phyloP scores from a whole-genome alignment of 1,284 basidiomycete species.

The Pseudozyma hubeiensis region DNA sequence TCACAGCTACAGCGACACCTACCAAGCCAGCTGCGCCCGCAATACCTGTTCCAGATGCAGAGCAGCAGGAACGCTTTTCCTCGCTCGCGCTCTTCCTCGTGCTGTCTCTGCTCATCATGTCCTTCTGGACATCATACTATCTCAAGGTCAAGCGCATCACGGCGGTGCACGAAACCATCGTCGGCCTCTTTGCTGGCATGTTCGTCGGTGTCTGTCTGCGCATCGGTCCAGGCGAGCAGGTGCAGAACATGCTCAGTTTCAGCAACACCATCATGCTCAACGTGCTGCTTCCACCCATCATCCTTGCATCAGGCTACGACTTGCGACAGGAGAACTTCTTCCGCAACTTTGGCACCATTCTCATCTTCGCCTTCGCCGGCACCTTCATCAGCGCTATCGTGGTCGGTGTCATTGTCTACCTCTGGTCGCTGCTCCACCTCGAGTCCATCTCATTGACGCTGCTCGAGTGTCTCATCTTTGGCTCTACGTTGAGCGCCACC shows the following conservation, averaged over 20 bases:
- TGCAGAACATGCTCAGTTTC: conserved; percentile 96
- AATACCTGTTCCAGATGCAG: conserved; percentile 52
- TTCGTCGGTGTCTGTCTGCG: conserved; percentile 91
- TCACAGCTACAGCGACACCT: conserved; percentile 8
- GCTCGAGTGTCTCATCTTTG: conserved; percentile 91
- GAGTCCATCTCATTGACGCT: conserved; percentile 62
- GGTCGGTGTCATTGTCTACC: conserved; percentile 92
- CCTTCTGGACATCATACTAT: conserved; percentile 96
- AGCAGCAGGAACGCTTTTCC: conserved; percentile 64
- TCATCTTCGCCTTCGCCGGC: conserved; percentile 94
- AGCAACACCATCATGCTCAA: conserved; percentile 99
- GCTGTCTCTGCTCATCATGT: conserved; percentile 90
- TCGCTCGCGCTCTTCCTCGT: conserved; percentile 74
- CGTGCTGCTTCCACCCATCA: conserved; percentile 94
- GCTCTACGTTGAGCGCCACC: conserved; percentile 94
- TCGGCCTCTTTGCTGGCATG: conserved; percentile 94
- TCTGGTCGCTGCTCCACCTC: conserved; percentile 88
- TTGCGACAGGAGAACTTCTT: conserved; percentile 98
- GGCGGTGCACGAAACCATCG: conserved; percentile 94
- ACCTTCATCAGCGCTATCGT: conserved; percentile 97
- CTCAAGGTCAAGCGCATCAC: conserved; percentile 96
- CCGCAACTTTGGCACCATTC: conserved; percentile 76
- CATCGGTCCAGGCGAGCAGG: conserved; percentile 89
- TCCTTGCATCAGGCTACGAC: conserved; percentile 96
- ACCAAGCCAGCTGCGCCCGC: conserved; percentile 9